Percentiles rank a stretch among this genome's conserved stretches.
These are phyloP conservation scores for Claviceps citrina DNA, from an alignment of 2,329 filamentous ascomycete species.

Conservation along the genomic window DNA sequence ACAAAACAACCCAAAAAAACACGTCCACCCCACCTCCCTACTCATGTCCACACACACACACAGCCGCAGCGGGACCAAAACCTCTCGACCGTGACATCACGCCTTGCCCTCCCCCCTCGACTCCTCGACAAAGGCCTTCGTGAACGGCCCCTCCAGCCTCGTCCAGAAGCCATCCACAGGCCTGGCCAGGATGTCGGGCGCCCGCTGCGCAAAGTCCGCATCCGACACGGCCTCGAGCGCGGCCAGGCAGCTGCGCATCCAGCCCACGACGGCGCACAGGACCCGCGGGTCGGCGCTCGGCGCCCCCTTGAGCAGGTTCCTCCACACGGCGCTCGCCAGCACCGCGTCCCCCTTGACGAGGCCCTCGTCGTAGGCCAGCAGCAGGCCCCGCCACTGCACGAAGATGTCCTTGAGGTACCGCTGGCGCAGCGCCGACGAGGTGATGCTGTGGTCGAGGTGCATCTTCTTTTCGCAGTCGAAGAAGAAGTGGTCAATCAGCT, in stretches of 20 bases:
- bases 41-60: too few species aligned
- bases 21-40: too few species aligned
- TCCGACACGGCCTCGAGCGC: conserved; percentile 36
- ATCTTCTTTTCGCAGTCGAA: conserved; percentile 75
- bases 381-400: conserved; percentile 76
- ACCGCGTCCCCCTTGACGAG: conserved; percentile 62
- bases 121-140: not conserved
- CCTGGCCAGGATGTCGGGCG: conserved; percentile 19
- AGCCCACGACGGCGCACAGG: conserved; percentile 39
- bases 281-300: conserved; percentile 34
- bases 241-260: conserved; percentile 35
- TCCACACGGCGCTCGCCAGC: conserved; percentile 73
- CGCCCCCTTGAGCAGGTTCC: conserved; percentile 72
- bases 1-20: too few species aligned
- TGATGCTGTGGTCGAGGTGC: conserved; percentile 61
- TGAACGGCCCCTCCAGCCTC: conserved; percentile 25
- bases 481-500: conserved; percentile 91
- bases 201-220: conserved; percentile 19
- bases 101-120: not conserved
- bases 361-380: conserved; percentile 75
- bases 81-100: not conserved
- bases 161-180: conserved; percentile 30
- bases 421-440: conserved; percentile 42
- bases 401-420: conserved; percentile 76
- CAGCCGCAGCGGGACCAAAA: too few species aligned